Conservation (phyloP, 352 stramenopile genomes). For the Phytophthora rubi region DNA sequence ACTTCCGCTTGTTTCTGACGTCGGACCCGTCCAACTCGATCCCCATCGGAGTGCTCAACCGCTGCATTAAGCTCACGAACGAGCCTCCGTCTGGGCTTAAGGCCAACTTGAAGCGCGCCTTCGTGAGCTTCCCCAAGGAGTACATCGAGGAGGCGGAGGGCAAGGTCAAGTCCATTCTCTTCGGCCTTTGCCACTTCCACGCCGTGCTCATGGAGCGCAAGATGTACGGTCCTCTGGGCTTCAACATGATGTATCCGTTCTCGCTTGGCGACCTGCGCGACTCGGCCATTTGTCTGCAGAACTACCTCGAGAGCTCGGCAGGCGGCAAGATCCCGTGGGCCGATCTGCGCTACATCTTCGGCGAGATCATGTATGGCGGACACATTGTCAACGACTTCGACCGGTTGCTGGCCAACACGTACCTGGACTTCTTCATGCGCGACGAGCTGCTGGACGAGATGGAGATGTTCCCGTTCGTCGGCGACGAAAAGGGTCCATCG, state of each 20-base stretch:
- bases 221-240: conserved; percentile 97
- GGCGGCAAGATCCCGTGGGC: conserved; percentile 96
- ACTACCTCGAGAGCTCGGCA: conserved; percentile 97
- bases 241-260: conserved; percentile 99
- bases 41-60: conserved; percentile 95
- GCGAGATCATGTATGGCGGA: conserved; percentile 97
- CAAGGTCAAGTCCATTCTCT: conserved; percentile 97
- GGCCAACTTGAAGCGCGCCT: conserved; percentile 96
- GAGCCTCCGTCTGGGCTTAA: conserved; percentile 95
- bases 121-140: conserved; percentile 95
- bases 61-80: conserved; percentile 98
- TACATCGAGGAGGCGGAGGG: conserved; percentile 96
- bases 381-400: conserved; percentile 98
- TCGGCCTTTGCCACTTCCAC: conserved; percentile 98
- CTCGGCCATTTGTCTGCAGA: conserved; percentile 94
- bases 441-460: conserved; percentile 98
- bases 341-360: conserved; percentile 97
- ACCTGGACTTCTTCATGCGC: conserved; percentile 98
- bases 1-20: conserved; percentile 96
- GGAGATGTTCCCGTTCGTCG: conserved; percentile 98
- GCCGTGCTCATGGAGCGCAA: conserved; percentile 98
- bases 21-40: conserved; percentile 94
- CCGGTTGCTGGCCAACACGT: conserved; percentile 94
- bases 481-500: conserved; percentile 95
- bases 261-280: conserved; percentile 96